Evolutionary conservation across 176 grass and related monocot species (phyloP), one percentile per base, ranked within the genome.

Genomic region (Phragmites australis): DNA sequence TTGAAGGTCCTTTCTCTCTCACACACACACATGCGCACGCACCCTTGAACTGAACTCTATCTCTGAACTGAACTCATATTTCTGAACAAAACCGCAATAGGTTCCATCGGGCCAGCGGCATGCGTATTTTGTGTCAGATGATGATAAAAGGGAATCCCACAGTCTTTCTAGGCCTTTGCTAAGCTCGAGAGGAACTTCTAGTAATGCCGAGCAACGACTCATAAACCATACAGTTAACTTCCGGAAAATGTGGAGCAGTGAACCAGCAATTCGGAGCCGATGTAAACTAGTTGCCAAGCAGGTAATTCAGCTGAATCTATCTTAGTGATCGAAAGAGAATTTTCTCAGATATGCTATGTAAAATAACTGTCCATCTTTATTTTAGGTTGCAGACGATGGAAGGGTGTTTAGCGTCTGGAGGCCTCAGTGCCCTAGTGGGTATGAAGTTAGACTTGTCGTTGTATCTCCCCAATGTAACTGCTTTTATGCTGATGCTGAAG

Each of bases 221-320:
- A 62, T 89, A 73, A 93, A 85, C 42, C 83, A 93, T 50, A 87
- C 50, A 39, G 81, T 98, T 52, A 94, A 93, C 70, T 98, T 98
- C 78, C 81, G 65, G 71, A 94, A 93, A 82, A 91, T 94, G 34
- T 98, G 95, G 95, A 98, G 92, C 81, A 98, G 92, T 68, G 95
- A 98, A 83, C 89, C 81, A 73, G 92, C 91, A 93, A 65, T 84
- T 55, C 83, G 23, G 59, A 92, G 83, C 86, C 78, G 90, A 75
- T 94, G 95, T 89, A 98, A 91, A 84, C 88, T 98, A 67, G 91
- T 98, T 76, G 75, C 88, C 32, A 98, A 98, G 81, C 92, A 98
- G 92, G 95, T 98, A 87, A 75, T 12, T 78, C 43, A 42, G 54
- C 41, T 78, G 27, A 57, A n/a, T n/a, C 49, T 47, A 53, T 72